Conservation (phyloP, 2,329 filamentous ascomycete genomes). For the Bretziella fagacearum region DNA sequence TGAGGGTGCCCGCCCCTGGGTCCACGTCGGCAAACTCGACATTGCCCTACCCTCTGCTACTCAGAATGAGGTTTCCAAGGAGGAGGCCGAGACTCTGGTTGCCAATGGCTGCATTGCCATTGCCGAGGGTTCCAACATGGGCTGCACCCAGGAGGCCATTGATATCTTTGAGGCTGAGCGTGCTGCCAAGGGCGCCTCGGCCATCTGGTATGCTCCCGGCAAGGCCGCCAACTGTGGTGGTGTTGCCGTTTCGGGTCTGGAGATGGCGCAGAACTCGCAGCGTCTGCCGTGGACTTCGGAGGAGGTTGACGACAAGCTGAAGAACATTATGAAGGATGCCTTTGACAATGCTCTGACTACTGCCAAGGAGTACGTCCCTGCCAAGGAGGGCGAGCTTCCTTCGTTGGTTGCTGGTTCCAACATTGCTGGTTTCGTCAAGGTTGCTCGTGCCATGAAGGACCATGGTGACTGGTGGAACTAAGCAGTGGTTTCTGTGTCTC, state of each 20-base stretch:
- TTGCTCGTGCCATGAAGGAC: slow-evolving; percentile 82
- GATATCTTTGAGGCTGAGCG: slow-evolving; percentile 75
- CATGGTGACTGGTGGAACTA: slow-evolving; percentile 79
- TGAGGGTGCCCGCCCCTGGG: slow-evolving; percentile 76
- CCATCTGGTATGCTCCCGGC: slow-evolving; percentile 91
- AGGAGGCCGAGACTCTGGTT: slow-evolving; percentile 74
- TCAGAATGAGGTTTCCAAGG: slow-evolving; percentile 90
- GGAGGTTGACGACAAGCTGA: slow-evolving; percentile 82
- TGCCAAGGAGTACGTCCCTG: slow-evolving; percentile 70
- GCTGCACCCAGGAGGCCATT: slow-evolving; percentile 89
- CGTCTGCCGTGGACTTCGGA: slow-evolving; percentile 72
- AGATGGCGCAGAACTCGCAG: slow-evolving; percentile 97
- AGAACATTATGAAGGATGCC: slow-evolving; percentile 85
- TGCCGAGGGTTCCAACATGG: slow-evolving; percentile 98
- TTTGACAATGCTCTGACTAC: slow-evolving; percentile 82
- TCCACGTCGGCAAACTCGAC: slow-evolving; percentile 76
- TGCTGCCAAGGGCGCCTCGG: slow-evolving; percentile 45
- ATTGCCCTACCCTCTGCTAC: slow-evolving; percentile 85
- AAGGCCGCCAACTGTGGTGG: slow-evolving; percentile 97
- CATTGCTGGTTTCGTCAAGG: slow-evolving; percentile 96
- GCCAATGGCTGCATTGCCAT: slow-evolving; percentile 64
- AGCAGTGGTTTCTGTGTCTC: not conserved
- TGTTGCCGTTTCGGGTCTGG: slow-evolving; percentile 89
- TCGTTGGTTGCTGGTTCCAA: slow-evolving; percentile 86
- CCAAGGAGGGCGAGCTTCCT: slow-evolving; percentile 68